A percentile compares a stretch with the other conserved stretches of the same genome.
phyloP scores from a whole-genome alignment of 805 yeast genomes.

The Candida coquimbonensis region DNA sequence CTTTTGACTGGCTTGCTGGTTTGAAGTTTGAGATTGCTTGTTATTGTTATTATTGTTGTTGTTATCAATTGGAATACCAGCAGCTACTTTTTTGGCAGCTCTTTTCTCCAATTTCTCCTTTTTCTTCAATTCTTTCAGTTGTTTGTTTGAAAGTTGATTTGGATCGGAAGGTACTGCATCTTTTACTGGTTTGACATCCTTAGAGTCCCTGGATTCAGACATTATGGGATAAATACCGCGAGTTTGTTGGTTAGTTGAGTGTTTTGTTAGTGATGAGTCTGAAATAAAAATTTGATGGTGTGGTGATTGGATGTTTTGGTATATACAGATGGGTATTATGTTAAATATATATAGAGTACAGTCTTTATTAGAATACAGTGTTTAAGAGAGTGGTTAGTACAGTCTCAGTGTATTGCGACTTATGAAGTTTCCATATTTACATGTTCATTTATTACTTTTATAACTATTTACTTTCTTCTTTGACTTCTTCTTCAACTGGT shows the following conservation, averaged over 20 bases:
- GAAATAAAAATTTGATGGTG: not conserved
- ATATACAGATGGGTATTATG: not conserved
- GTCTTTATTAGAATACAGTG: too few relatives aligned
- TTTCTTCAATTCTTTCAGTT: constrained; percentile 80
- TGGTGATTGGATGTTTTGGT: not conserved
- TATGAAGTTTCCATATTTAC: not conserved
- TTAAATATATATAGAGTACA: too few relatives aligned
- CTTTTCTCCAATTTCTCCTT: constrained; percentile 88
- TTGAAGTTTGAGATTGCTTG: constrained; percentile 14
- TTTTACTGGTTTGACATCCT: not conserved
- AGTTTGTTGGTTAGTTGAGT: not conserved
- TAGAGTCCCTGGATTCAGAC: not conserved
- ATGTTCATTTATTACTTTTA: not conserved
- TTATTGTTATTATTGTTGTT: constrained; percentile 26
- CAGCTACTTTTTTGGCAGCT: constrained; percentile 76
- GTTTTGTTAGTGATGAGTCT: too few relatives aligned
- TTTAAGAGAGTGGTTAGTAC: too few relatives aligned
- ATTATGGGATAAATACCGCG: not conserved
- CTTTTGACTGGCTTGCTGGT: constrained; percentile 32
- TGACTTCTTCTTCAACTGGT: not conserved
- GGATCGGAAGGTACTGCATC: constrained; percentile 8
- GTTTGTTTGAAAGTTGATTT: constrained; percentile 57
- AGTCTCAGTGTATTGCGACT: too few relatives aligned
- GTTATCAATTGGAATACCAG: constrained; percentile 36
- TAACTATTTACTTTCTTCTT: not conserved